These are phyloP conservation scores for Jacaranda mimosifolia DNA, from an alignment of 257 asterid genomes.

Conservation along the genomic window DNA sequence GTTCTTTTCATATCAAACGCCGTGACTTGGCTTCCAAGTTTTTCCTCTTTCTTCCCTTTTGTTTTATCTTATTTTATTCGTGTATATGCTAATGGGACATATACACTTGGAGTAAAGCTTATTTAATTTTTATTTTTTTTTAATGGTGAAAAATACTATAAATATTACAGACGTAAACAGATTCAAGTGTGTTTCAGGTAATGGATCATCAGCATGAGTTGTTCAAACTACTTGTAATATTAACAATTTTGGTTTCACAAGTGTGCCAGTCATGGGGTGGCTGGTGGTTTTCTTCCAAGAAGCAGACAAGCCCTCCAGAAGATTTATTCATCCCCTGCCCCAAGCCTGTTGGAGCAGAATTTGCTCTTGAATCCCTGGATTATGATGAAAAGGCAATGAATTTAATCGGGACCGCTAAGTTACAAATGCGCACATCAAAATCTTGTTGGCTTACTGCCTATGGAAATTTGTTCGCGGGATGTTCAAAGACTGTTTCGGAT, in stretches of 20 bases:
- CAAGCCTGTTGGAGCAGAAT: slow-evolving; percentile 48
- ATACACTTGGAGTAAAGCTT: no score
- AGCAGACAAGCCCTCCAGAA: slow-evolving; percentile 19
- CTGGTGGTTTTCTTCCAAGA: slow-evolving; percentile 42
- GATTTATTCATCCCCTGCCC: background rate
- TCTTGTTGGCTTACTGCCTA: slow-evolving; percentile 72
- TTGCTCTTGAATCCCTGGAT: slow-evolving; percentile 56
- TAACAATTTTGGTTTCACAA: slow-evolving; percentile 45
- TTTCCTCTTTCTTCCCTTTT: background rate
- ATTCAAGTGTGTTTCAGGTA: no score
- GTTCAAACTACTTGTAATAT: slow-evolving; percentile 18
- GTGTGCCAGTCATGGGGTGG: slow-evolving; percentile 39
- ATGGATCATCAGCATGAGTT: background rate
- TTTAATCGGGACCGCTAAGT: slow-evolving; percentile 45
- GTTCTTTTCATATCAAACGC: background rate
- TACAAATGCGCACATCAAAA: slow-evolving; percentile 40
- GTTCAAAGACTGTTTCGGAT: slow-evolving; percentile 53
- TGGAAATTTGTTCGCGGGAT: slow-evolving; percentile 50
- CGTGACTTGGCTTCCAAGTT: slow-evolving; percentile 33
- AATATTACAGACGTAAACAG: no score
- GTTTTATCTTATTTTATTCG: no score
- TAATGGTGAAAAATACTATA: no score
- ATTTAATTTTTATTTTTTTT: no score
- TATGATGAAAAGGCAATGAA: slow-evolving; percentile 45
- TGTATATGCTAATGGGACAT: no score